Evolutionary conservation across 768 basidiomycete species (phyloP), one percentile per base, ranked within the genome.

Genomic region (Mycena sanguinolenta): DNA sequence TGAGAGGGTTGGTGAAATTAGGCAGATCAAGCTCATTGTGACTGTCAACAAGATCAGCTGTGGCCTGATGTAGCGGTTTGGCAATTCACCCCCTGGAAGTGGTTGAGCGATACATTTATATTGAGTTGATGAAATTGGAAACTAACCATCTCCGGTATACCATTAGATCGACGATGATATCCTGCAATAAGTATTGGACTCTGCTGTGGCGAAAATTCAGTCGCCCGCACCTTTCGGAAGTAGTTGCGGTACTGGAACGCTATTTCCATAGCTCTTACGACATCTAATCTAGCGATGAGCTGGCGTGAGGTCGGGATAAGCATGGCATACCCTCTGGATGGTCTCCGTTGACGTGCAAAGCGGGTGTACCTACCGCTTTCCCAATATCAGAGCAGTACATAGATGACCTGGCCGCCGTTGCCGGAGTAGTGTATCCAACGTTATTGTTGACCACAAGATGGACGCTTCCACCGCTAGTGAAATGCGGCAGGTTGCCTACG

Each of bases 341-440:
- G 78, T 98, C 96, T 7, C 96, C 96, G 72, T 97, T 98, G 68
- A 96, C 95, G 70, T 97, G 96, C 23, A 97, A 78, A 5, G 97
- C 89, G 1, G 96, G 96, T 0, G 94, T 91, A 67, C 94, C 92
- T 74, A 96, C 91, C 92, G 94, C 95, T 81, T 97, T 97, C 7
- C 92, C 94, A 42, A 94, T 83, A 77, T 95, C 95, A 0, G 94
- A 94, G 76, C 94, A 96, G 76, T 98, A 98, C 38, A 94, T 76
- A 0, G 93, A 95, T 1, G 95, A 96, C 9, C 96, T 89, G 17
- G 94, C 93, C 58, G 87, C 88, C 0, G 93, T 90, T 0, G 95
- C 93, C 0, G 95, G 95, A 0, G 96, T 97, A 0, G 96, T 97
- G 74, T 97, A 97, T 27, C 96, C 96, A 67, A 97, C 95, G 74